A percentile compares a stretch with the other conserved stretches of the same genome.
Conservation (phyloP, 371 early-diverging fungal genomes). For the Saksenaea oblongispora region DNA sequence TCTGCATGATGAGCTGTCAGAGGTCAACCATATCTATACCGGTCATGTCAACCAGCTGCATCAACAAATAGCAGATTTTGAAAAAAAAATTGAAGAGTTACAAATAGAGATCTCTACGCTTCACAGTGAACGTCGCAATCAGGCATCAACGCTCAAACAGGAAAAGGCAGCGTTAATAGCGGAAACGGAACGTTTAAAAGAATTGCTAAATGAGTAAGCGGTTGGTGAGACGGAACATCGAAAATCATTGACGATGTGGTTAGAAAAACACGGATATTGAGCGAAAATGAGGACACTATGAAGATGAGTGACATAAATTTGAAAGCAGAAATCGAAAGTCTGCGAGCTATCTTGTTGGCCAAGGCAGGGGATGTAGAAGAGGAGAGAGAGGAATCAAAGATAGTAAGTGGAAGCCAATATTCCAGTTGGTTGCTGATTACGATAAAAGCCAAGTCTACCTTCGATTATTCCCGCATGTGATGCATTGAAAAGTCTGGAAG, state of each 20-base stretch:
- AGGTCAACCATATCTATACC: slow-evolving; percentile 55
- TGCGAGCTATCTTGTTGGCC: slow-evolving; percentile 43
- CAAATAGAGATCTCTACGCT: slow-evolving; percentile 43
- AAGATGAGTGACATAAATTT: slow-evolving; percentile 32
- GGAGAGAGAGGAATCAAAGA: slow-evolving; percentile 10
- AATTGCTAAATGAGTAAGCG: slow-evolving; percentile 34
- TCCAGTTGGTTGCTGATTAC: background rate
- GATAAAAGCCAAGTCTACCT: slow-evolving; percentile 2
- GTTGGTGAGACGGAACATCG: background rate
- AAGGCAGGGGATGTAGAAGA: slow-evolving; percentile 37
- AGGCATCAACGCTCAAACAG: slow-evolving; percentile 19
- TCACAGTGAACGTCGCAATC: slow-evolving; percentile 28
- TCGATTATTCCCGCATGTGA: slow-evolving; percentile 25
- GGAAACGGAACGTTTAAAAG: slow-evolving; percentile 28
- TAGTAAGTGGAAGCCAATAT: background rate
- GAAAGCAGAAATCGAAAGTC: slow-evolving; percentile 40
- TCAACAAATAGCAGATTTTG: slow-evolving; percentile 56
- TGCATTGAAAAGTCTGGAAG: slow-evolving; percentile 36
- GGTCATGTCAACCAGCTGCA: slow-evolving; percentile 53
- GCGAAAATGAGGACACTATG: slow-evolving; percentile 30
- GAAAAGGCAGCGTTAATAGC: slow-evolving; percentile 27
- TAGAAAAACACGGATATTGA: slow-evolving; percentile 35
- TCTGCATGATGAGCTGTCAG: slow-evolving; percentile 52
- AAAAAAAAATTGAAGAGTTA: slow-evolving; percentile 53
- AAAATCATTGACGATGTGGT: background rate